Conservation (phyloP, 441 rosid species). For the Eruca vesicaria region DNA sequence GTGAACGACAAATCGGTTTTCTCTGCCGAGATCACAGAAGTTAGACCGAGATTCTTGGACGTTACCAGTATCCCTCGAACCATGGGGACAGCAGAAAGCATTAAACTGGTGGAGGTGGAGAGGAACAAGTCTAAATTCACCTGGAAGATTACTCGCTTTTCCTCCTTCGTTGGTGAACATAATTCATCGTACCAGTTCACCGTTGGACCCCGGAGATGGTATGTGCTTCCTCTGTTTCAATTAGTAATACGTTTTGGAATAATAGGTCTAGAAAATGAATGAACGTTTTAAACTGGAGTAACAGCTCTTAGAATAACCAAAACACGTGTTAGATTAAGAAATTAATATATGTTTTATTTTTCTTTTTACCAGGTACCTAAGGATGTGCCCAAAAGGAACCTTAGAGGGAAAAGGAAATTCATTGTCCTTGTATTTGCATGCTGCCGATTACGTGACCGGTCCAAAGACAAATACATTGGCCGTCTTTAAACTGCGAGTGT, state of each 20-base stretch:
- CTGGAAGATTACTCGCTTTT: slow-evolving; percentile 27
- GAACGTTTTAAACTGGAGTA: no score
- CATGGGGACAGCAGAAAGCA: slow-evolving; percentile 9
- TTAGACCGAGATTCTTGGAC: not conserved
- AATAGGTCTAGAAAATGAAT: not conserved
- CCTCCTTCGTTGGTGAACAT: slow-evolving; percentile 10
- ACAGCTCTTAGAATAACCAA: no score
- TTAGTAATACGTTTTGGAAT: not conserved
- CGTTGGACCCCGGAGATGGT: slow-evolving; percentile 23
- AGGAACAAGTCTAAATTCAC: slow-evolving; percentile 15
- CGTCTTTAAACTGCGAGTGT: not conserved
- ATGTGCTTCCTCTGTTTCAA: not conserved
- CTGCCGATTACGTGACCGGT: not conserved
- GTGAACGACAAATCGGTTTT: slow-evolving; percentile 9
- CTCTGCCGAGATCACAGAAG: not conserved
- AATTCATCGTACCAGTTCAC: slow-evolving; percentile 11
- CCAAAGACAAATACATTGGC: slow-evolving; percentile 2
- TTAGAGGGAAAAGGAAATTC: not conserved
- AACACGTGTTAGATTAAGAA: no score
- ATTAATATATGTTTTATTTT: not conserved
- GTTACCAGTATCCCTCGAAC: not conserved
- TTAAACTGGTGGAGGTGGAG: not conserved
- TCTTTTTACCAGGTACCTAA: not conserved
- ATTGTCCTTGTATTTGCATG: slow-evolving; percentile 7
- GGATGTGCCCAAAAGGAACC: not conserved